Percentiles rank a stretch among this genome's conserved stretches.
These are phyloP conservation scores for Coccomyxa subellipsoidea DNA, from an alignment of 163 green algal genomes.

Conservation along the genomic window DNA sequence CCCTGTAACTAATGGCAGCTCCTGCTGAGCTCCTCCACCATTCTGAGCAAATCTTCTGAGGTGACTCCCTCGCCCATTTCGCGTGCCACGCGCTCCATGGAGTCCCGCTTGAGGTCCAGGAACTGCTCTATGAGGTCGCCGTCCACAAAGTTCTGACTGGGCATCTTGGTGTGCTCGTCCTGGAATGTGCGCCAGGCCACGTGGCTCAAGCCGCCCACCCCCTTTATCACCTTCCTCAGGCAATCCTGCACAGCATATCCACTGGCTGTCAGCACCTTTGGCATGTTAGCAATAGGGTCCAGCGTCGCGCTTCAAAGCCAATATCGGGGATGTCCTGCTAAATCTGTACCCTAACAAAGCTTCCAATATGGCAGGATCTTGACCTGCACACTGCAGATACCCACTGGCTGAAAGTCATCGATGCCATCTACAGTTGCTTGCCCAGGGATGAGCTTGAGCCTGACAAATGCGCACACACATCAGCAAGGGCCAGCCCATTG, in stretches of 20 bases:
- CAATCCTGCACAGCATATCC: conserved; percentile 30
- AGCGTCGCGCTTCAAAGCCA: no score
- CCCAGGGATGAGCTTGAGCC: no score
- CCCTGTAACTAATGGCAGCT: not conserved
- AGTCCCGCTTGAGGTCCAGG: conserved; percentile 36
- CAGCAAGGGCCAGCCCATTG: no score
- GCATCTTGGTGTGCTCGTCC: conserved; percentile 35
- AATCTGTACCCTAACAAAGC: no score
- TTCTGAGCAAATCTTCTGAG: conserved; percentile 29
- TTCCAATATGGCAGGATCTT: no score
- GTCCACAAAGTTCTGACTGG: conserved; percentile 46
- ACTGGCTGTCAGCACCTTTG: not conserved
- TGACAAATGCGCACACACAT: no score
- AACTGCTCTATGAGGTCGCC: conserved; percentile 66
- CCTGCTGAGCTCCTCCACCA: conserved; percentile 61
- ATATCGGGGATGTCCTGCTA: no score
- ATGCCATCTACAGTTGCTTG: no score
- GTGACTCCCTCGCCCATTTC: conserved; percentile 30
- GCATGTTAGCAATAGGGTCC: no score
- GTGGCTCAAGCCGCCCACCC: conserved; percentile 86
- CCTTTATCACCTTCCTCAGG: conserved; percentile 59
- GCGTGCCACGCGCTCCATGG: conserved; percentile 20
- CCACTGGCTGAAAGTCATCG: no score
- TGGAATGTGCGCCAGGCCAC: conserved; percentile 76
- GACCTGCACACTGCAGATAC: no score